Conservation (phyloP, 331 rosid genomes). For the Acacia pycnantha region DNA sequence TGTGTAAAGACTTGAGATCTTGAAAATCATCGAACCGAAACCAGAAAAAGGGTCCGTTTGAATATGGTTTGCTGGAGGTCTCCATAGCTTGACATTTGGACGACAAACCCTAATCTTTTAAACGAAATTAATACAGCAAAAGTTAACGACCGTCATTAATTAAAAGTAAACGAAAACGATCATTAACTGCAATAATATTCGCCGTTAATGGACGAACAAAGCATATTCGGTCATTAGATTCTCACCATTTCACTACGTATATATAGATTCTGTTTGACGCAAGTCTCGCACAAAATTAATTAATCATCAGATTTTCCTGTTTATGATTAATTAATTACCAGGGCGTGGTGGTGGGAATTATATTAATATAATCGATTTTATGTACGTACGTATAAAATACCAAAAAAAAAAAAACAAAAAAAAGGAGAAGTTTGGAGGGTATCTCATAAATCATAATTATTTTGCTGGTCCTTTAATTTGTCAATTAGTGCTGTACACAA, state of each 20-base stretch:
- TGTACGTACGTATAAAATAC: background rate
- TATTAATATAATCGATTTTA: background rate
- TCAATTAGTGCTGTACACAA: constrained; percentile 36
- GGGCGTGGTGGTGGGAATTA: background rate
- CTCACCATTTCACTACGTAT: background rate
- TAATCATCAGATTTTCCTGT: background rate
- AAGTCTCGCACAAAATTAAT: background rate
- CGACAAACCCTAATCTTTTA: background rate
- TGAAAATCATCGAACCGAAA: constrained; percentile 25
- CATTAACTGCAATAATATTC: background rate
- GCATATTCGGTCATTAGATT: background rate
- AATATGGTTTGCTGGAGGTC: constrained; percentile 9
- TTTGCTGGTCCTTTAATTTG: constrained; percentile 29
- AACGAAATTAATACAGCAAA: background rate
- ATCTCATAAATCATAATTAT: constrained; percentile 8
- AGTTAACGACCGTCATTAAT: constrained; percentile 10
- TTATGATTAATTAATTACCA: background rate
- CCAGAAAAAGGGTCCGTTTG: background rate
- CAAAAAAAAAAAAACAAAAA: background rate
- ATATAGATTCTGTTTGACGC: background rate
- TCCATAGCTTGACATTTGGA: constrained; percentile 25
- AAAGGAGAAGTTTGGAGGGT: constrained; percentile 66
- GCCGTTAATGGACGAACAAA: background rate
- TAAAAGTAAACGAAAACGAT: constrained; percentile 20
- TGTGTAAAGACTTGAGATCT: background rate